Evolutionary conservation across 2,329 filamentous ascomycete species (phyloP), one percentile per base, ranked within the genome.

Genomic region (Aschersonia sp.): DNA sequence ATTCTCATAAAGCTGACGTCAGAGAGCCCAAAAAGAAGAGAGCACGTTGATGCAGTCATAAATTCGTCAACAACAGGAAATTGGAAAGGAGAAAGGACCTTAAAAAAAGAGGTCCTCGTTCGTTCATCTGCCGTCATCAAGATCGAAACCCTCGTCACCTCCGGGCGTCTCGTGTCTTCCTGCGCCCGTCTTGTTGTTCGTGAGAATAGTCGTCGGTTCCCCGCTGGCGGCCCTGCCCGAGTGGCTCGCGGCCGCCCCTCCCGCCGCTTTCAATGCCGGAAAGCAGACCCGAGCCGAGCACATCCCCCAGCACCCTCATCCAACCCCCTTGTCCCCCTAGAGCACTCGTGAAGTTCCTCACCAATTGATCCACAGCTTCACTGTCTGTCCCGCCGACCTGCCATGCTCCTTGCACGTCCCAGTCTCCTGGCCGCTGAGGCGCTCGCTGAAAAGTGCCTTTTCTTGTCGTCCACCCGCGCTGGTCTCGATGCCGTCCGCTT

Each of bases 381-480:
- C 55, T 53, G 30, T 75, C 68, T 0, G 68, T 70, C 5, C 70
- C 68, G 2, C 59, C 63, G 0, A 73, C 59, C 30, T 66, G 64
- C 71, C 71, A 75, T 11, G 63, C 59, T 0, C 71, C 70, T 0
- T 54, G 58, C 12, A 70, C 55, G 10, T 67, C 56, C 57, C 58
- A 63, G 6, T 63, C 66, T 2, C 60, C 62, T 1, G 51, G 50
- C n/a, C 51, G 48, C 42, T 53, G 60, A 6, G 61, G 54, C 44
- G 58, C 55, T 46, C 67, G 67, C 35, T 64, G 62, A 50, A 75
- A 74, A 1, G 68, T 63, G 4, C 71, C 71, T 7, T 53, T 60
- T 3, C 70, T 62, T 4, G 58, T 60, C 1, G 64, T 64, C 63
- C 61, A 62, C 4, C 56, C 51, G 55, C 46, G 48, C 5, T 47